Percentiles rank a stretch among this genome's conserved stretches.
Evolutionary conservation across 257 asterid species (phyloP).

Genomic region (Solanum megistacrolobum): DNA sequence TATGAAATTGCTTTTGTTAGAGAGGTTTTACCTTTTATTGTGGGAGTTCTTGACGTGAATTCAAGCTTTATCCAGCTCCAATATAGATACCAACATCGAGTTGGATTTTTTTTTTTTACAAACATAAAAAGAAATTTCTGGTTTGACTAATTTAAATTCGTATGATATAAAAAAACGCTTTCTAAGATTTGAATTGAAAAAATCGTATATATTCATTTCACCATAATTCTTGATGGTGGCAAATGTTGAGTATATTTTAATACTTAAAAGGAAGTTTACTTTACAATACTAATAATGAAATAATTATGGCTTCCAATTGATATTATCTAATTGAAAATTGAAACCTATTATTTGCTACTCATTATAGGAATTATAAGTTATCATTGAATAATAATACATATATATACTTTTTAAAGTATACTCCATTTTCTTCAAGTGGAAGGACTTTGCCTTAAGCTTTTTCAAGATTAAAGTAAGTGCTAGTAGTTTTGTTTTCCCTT

Average conservation of each 20-base stretch:
- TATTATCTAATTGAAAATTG: not conserved
- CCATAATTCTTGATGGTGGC: rapidly evolving
- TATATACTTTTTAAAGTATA: not conserved
- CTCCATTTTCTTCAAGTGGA: not conserved
- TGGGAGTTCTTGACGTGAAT: not conserved
- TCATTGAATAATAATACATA: not conserved
- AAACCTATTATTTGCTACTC: not conserved
- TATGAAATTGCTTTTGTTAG: not conserved
- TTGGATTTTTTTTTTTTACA: not conserved
- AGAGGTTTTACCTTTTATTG: not conserved
- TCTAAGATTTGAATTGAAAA: not conserved
- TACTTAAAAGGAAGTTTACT: not conserved
- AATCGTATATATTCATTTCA: not conserved
- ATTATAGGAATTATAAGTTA: not conserved
- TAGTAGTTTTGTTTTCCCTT: not conserved
- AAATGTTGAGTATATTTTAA: not conserved
- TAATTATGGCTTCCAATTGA: not conserved
- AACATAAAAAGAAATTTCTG: not conserved
- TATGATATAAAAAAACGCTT: rapidly evolving
- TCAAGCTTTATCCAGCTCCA: rapidly evolving
- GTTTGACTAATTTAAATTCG: not conserved
- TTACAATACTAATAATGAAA: not conserved
- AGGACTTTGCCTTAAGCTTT: not conserved
- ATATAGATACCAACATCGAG: rapidly evolving
- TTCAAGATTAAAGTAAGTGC: not conserved